A percentile compares a stretch with the other conserved stretches of the same genome.
These are phyloP conservation scores for Schoenoplectus triqueter DNA, from an alignment of 202 grass and related monocot species.

Conservation along the genomic window DNA sequence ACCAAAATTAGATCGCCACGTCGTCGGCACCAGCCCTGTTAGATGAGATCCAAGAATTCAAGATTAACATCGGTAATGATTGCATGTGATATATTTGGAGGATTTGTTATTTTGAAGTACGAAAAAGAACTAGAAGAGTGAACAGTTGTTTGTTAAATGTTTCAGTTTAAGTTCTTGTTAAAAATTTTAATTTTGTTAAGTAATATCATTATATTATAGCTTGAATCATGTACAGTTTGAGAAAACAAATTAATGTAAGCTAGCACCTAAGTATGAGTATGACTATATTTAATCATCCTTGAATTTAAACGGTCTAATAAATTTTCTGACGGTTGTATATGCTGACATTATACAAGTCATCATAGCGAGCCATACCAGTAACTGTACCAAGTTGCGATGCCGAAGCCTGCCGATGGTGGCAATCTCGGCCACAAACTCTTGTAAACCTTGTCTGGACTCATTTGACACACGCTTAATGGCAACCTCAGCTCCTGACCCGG, in stretches of 20 bases:
- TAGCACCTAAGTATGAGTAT: too few species aligned
- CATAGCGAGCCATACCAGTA: constrained; percentile 22
- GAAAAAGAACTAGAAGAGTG: background rate
- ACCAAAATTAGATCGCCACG: constrained; percentile 60
- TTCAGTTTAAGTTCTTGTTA: too few species aligned
- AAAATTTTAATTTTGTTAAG: too few species aligned
- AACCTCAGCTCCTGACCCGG: constrained; percentile 40
- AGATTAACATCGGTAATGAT: background rate
- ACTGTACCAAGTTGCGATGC: constrained; percentile 68
- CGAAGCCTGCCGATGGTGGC: constrained; percentile 64
- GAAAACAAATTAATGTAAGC: too few species aligned
- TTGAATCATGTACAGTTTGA: too few species aligned
- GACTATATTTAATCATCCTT: too few species aligned
- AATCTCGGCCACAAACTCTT: constrained; percentile 72
- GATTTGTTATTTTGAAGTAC: background rate
- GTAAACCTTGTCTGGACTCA: constrained; percentile 58
- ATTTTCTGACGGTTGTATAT: background rate
- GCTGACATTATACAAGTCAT: background rate
- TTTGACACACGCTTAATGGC: constrained; percentile 66
- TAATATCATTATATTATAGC: too few species aligned
- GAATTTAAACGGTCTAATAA: background rate
- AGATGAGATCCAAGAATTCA: background rate
- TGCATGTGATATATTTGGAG: background rate
- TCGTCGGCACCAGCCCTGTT: constrained; percentile 65
- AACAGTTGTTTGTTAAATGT: background rate